These are phyloP conservation scores for Pseudotsuga menziesii DNA, from an alignment of 75 land plant genomes.

Conservation along the genomic window DNA sequence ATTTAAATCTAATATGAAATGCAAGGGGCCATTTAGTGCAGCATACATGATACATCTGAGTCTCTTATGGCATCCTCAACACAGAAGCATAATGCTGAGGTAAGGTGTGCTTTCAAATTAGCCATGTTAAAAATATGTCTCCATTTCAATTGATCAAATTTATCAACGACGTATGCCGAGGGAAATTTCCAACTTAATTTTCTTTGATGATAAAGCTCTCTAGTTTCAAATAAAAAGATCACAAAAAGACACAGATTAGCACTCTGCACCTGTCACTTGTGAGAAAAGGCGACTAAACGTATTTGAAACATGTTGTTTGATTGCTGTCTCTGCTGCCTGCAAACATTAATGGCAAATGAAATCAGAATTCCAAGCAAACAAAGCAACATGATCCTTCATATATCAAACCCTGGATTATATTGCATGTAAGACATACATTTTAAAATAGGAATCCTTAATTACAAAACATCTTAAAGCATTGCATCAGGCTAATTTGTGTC, in stretches of 20 bases:
- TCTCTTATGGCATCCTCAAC: background rate
- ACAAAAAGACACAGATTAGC: background rate
- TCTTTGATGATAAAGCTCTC: no score
- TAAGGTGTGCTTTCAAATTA: background rate
- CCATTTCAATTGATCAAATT: no score
- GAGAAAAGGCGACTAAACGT: constrained; percentile 42
- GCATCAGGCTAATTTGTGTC: background rate
- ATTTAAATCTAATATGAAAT: no score
- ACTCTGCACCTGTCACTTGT: constrained; percentile 57
- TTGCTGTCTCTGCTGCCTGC: constrained; percentile 65
- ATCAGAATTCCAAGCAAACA: background rate
- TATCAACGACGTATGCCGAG: no score
- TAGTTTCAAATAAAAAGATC: no score
- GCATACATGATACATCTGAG: background rate
- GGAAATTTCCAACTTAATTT: no score
- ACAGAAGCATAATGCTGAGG: background rate
- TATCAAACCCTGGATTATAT: background rate
- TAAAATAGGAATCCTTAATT: background rate
- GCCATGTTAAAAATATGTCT: background rate
- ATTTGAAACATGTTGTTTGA: constrained; percentile 55
- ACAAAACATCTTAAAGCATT: background rate
- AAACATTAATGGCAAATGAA: constrained; percentile 6
- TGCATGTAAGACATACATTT: background rate
- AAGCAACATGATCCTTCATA: background rate
- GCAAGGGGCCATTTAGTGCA: no score